Evolutionary conservation across 192 early-diverging fungal genomes (phyloP).

Genomic region (Dispira simplex): DNA sequence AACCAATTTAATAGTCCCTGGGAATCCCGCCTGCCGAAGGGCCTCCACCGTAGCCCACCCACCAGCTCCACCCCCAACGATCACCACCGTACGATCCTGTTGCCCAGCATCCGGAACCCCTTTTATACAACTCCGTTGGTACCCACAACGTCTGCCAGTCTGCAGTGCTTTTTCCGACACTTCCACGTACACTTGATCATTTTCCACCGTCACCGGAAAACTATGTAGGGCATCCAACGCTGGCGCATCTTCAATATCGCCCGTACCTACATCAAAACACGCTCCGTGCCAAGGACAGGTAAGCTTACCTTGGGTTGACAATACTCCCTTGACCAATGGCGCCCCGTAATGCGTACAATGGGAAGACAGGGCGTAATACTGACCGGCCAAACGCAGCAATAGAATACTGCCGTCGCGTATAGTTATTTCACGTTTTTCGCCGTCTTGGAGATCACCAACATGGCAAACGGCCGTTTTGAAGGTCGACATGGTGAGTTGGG

Average conservation of each 20-base stretch:
- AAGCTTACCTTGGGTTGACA: background rate
- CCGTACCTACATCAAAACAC: conserved; percentile 20
- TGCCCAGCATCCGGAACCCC: conserved; percentile 8
- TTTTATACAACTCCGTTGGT: conserved; percentile 11
- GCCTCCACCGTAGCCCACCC: conserved; percentile 28
- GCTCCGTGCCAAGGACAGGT: conserved; percentile 25
- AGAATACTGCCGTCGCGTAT: background rate
- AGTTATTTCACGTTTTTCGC: background rate
- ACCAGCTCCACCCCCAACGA: conserved; percentile 35
- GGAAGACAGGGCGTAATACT: conserved; percentile 5
- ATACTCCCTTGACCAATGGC: conserved; percentile 6
- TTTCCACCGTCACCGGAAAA: conserved; percentile 19
- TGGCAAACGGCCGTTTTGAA: background rate
- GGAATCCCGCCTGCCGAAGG: conserved; percentile 30
- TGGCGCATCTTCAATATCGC: conserved; percentile 28
- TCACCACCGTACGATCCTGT: conserved; percentile 11
- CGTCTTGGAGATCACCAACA: conserved; percentile 1
- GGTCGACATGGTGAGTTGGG: background rate
- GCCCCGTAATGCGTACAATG: conserved; percentile 8
- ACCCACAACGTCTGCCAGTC: conserved; percentile 12
- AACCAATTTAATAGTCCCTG: conserved; percentile 26
- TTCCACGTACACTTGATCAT: conserved; percentile 23
- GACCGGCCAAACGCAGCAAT: background rate
- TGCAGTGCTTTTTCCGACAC: conserved; percentile 16
- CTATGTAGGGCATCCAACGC: conserved; percentile 20